Base-by-base conservation (phyloP, 257 asterid species). In the Anisodus tanguticus region DNA sequence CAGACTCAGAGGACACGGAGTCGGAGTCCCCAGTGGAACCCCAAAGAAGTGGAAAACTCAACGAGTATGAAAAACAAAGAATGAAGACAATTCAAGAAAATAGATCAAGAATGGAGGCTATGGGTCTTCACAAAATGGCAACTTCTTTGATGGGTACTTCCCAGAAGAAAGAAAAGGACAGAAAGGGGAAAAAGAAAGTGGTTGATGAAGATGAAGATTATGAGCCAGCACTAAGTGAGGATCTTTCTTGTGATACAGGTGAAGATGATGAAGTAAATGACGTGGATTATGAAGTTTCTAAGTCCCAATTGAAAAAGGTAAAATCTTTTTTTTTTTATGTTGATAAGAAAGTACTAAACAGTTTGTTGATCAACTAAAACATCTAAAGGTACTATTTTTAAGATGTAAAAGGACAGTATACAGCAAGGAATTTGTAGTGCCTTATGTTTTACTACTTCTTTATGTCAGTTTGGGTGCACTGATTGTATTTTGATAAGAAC, bases 81-180 rank as follows among this genome's bases (percentile, higher is more conserved):
- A n/a, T 93, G 89, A 88, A 90, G 89, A 93, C 94, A 84, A 96
- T 96, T 63, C 92, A 92, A 82, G 99, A 93, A 85, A 96, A 94
- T 84, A 92, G 85, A 76, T 88, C 88, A 39, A 90, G 97, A 90
- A 93, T 96, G 98, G 92, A 93, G 83, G 97, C 97, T 67, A 31
- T 96, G 93, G 99, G 99, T 49, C 88, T 96, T 87, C 92, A 59
- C 71, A 92, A 90, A 87, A 92, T 93, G 87, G 95, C 97, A 0
- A 83, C 41, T 80, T 89, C 92, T 26, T 90, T 94, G 53, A 86
- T 78, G 90, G 89, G 86, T 57, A 86, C 94, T 58, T 84, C 88
- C 83, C 86, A 62, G 13, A 92, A 90, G 12, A 91, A 78, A 87
- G 80, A 54, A 13, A 72, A 11, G 67, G 93, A 85, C 41, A 86